phyloP scores from a whole-genome alignment of 441 rosid genomes.

The Aleurites moluccanus region DNA sequence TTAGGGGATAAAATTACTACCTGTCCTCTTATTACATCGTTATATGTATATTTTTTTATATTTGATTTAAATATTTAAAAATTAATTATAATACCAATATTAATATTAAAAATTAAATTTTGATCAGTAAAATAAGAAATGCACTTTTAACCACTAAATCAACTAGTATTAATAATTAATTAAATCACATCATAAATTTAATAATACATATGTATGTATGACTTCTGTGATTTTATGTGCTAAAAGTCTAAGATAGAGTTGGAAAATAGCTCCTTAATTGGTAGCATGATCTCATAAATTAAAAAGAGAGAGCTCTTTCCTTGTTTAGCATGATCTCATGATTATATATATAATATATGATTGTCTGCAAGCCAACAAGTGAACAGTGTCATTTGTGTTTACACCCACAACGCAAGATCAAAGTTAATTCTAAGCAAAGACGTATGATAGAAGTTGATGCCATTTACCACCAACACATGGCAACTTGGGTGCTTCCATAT shows the following conservation, averaged over 20 bases:
- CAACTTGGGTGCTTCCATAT: no score
- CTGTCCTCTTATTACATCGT: no score
- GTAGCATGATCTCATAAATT: background rate
- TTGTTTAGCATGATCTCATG: background rate
- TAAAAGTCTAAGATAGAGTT: background rate
- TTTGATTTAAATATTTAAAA: no score
- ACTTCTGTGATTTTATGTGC: background rate
- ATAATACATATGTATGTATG: background rate
- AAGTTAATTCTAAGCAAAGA: background rate
- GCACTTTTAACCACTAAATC: no score
- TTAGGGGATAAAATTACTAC: no score
- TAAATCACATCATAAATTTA: background rate
- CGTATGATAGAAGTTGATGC: no score
- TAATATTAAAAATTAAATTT: no score
- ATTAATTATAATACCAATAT: no score
- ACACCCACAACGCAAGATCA: background rate
- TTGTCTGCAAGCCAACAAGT: slow-evolving; percentile 9
- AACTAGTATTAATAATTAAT: no score
- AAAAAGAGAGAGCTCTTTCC: background rate
- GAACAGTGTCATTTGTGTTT: slow-evolving; percentile 6
- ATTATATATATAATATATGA: background rate
- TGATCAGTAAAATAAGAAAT: no score
- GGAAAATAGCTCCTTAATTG: background rate
- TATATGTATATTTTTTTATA: no score
- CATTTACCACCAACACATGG: no score